Evolutionary conservation across 352 stramenopile species (phyloP), one percentile per base, ranked within the genome.

Genomic region (Pythium dissotocum): DNA sequence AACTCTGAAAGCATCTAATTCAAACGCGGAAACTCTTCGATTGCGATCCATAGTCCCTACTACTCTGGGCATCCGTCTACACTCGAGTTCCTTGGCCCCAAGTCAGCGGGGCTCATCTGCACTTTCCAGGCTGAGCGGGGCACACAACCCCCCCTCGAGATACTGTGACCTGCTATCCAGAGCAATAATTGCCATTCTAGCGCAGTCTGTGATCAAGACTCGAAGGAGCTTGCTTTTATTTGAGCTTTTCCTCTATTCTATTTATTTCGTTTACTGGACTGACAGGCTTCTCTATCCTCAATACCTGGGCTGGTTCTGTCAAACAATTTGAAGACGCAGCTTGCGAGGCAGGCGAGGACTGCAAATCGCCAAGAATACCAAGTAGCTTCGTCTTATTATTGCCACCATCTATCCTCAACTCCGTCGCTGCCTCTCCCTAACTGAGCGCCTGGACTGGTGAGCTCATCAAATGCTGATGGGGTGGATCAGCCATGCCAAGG

Each of bases 1-100:
- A 90, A 55, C 70, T 90, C 26, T 89, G 79, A 74, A 42, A 30
- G 28, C 28, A 30, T 30, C 28, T 30, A 30, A 30, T 30, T 30
- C 28, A 30, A 30, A 30, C 28, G 4, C 1, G 28, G 4, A 30
- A 30, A 30, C 28, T 12, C 33, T n/a, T 40, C 46, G 13, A 57
- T 36, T 40, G 13, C 12, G 1, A 28, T 2, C 7, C 1, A n/a
- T n/a, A 28, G 6, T 51, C 58, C 18, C 59, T 58, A 30, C 21
- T 16, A 24, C 18, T 58, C 59, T 64, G 58, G 7, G 58, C 21
- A 33, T 16, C 6, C 4, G 6, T 14, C 2, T 30, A 30, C 24
- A n/a, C 26, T 28, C 24, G 24, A 38, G 28, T 30, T 30, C 28
- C 28, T 30, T 30, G 8, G 49, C 13, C 9, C 24, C 24, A 4